A percentile compares a stretch with the other conserved stretches of the same genome.
These are phyloP conservation scores for Pseudogymnoascus sp. DNA, from an alignment of 2,329 filamentous ascomycete genomes.

Conservation along the genomic window DNA sequence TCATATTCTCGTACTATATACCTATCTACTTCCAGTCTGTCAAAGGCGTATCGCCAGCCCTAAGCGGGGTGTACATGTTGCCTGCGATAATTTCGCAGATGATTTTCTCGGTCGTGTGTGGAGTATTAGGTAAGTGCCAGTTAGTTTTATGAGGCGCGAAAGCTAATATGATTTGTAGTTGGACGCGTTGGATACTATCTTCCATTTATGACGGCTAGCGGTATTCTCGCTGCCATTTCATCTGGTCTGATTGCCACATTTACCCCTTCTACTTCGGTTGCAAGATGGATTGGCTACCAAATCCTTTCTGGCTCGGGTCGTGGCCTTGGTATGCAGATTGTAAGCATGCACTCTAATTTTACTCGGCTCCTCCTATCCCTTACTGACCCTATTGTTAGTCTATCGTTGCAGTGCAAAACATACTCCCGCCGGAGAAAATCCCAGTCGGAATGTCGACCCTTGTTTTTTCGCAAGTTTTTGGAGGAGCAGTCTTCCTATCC, in stretches of 20 bases:
- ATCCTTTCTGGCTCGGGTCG: constrained; percentile 21
- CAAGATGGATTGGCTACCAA: constrained; percentile 22
- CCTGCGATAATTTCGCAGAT: constrained; percentile 17
- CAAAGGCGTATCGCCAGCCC: constrained; percentile 15
- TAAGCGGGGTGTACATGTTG: constrained; percentile 24
- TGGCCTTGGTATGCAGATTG: constrained; percentile 21
- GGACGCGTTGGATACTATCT: constrained; percentile 28
- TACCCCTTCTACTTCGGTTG: constrained; percentile 14
- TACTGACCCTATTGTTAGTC: constrained; percentile 15
- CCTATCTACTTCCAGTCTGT: constrained; percentile 29
- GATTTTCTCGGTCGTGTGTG: constrained; percentile 15
- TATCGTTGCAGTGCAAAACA: constrained; percentile 28
- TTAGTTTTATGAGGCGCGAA: constrained; percentile 6
- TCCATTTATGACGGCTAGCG: constrained; percentile 26
- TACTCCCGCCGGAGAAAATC: constrained; percentile 23
- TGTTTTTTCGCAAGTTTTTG: constrained; percentile 28
- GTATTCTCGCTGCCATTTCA: constrained; percentile 24
- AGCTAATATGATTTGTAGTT: constrained; percentile 18
- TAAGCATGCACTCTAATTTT: constrained; percentile 10
- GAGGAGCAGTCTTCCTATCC: constrained; percentile 26
- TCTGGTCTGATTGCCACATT: constrained; percentile 29
- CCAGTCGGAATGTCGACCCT: constrained; percentile 28
- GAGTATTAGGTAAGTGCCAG: constrained; percentile 20
- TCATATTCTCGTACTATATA: constrained; percentile 20
- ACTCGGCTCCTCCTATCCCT: constrained; percentile 13